phyloP scores from a whole-genome alignment of 2,329 filamentous ascomycete species.

The Trichoderma hamatum region DNA sequence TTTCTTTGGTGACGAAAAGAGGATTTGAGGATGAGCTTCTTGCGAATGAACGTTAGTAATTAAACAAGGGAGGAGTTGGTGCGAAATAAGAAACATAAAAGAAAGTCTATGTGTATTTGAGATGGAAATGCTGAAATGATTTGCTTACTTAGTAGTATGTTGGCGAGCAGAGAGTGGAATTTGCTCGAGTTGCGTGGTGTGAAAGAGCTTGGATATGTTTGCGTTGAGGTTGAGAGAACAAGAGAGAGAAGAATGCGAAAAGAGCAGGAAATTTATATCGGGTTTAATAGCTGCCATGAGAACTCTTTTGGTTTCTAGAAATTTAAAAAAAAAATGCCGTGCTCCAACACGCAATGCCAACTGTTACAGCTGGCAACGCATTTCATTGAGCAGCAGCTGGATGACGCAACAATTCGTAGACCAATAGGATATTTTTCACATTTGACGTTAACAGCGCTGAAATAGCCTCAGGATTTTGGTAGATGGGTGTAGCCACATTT shows the following conservation, averaged over 20 bases:
- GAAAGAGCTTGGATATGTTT: neutral
- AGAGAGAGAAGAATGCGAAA: neutral
- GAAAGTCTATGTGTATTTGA: neutral
- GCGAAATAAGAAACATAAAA: neutral
- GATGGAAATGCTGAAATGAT: neutral
- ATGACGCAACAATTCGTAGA: neutral
- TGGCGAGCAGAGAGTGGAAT: neutral
- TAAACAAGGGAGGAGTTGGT: too few species aligned
- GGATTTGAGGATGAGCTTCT: neutral
- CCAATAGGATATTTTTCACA: neutral
- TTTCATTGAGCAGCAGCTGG: neutral
- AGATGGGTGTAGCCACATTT: neutral
- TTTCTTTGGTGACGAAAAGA: neutral
- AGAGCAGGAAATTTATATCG: neutral
- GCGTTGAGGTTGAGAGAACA: neutral
- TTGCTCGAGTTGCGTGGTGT: neutral
- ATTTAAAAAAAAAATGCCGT: neutral
- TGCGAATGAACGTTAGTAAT: neutral
- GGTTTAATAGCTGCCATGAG: neutral
- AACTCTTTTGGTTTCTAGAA: neutral
- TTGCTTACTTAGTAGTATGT: neutral
- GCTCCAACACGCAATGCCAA: neutral
- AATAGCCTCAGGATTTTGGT: neutral
- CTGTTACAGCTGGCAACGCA: constrained; percentile 1
- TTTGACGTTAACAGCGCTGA: neutral